Evolutionary conservation across 176 grass and related monocot species (phyloP), one percentile per base, ranked within the genome.

Genomic region (Rhynchospora breviuscula): DNA sequence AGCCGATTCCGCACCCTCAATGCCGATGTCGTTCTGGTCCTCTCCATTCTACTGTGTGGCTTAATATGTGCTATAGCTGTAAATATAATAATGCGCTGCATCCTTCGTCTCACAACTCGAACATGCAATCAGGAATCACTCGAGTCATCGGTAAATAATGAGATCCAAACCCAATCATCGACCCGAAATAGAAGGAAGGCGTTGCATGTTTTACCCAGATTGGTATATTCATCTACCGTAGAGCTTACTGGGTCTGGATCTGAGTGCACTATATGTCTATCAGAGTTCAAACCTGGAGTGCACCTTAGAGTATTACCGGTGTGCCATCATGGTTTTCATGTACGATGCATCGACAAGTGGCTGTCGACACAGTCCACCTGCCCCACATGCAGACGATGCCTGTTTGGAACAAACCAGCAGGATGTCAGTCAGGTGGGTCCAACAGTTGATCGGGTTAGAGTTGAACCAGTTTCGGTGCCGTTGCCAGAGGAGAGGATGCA

Each of bases 251-350:
- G 86, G 25, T 88, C 87, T 52, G 66, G 84, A 47, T 89, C 89
- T 26, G 93, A 99, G 88, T 99, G 96, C 85, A 84, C 89, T 69
- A 95, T 99, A 78, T 99, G 96, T 86, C 89, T 99, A 67, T 83
- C 96, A 10, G 96, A 99, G 88, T 91, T 99, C 87, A 80, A 12
- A 64, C 83, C n/a, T 3, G 96, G 96, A 2, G 89, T 95, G 47
- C 93, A 87, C 23, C 86, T 99, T 29, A 91, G 93, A 49, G 91
- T 91, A 44, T 81, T 99, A 48, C 96, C 93, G 29, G 33, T 23
- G 19, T 99, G 96, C 88, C 82, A 84, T 80, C 96, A 99, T 80
- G 93, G 91, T 12, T 99, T 99, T 93, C 96, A 99, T 53, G 89
- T 87, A 0, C 83, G 83, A 22, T 99, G 96, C 87, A 93, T 98